Conservation (phyloP, 192 early-diverging fungal species). For the Paraglomus brasilianum region DNA sequence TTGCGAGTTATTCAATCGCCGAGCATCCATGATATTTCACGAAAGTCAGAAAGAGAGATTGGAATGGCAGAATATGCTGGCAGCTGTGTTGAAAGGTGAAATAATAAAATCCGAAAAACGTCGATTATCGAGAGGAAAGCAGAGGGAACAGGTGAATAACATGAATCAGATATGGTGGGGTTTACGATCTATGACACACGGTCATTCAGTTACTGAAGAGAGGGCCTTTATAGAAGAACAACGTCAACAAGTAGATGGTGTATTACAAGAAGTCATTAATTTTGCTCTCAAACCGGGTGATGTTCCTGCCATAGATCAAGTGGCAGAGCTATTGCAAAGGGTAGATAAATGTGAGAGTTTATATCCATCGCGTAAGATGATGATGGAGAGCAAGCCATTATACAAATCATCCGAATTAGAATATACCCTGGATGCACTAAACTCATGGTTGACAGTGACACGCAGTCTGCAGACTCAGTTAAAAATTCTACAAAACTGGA, state of each 20-base stretch:
- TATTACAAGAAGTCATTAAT: conserved; percentile 61
- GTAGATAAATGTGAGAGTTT: conserved; percentile 78
- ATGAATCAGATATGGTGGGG: conserved; percentile 69
- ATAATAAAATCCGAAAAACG: conserved; percentile 82
- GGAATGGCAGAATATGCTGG: conserved; percentile 86
- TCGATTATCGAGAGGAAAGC: conserved; percentile 54
- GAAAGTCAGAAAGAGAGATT: conserved; percentile 64
- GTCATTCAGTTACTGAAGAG: conserved; percentile 63
- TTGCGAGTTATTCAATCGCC: neutral
- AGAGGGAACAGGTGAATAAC: neutral
- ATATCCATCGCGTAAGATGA: conserved; percentile 66
- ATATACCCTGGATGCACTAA: conserved; percentile 67
- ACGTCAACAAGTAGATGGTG: conserved; percentile 55
- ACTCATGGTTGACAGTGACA: conserved; percentile 72
- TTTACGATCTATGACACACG: conserved; percentile 62
- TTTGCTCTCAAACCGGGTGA: conserved; percentile 50
- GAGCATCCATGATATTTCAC: neutral
- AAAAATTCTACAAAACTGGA: conserved; percentile 81
- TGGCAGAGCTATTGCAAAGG: conserved; percentile 66
- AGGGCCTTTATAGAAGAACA: conserved; percentile 63
- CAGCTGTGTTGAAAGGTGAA: conserved; percentile 77
- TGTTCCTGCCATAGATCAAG: conserved; percentile 53
- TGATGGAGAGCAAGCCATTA: conserved; percentile 61
- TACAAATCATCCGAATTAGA: conserved; percentile 72
- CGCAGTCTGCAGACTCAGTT: conserved; percentile 69